Evolutionary conservation across 2,329 filamentous ascomycete genomes (phyloP), one percentile per base, ranked within the genome.

Genomic region (Verticillium nubilum): DNA sequence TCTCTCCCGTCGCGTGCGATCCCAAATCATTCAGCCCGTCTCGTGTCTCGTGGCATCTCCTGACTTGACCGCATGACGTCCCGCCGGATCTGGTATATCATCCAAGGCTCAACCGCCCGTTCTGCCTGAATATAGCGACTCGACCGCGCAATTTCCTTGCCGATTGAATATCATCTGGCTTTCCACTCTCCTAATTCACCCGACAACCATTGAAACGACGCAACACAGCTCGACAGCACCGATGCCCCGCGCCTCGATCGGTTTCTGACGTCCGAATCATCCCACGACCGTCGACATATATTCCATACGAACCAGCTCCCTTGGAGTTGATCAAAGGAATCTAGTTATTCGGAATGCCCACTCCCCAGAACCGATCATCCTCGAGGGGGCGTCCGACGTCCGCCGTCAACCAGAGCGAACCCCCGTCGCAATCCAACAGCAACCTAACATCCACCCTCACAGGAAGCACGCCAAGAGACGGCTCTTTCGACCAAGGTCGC

Each of bases 21-120:
- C 42, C 42, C 37, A 47, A 47, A 23, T 25, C 42, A 47, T 10
- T 23, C 42, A 47, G 25, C 54, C 54, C 33, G 54, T 28, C 25
- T 26, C 33, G 23, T 47, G 62, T 64, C 62, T 64, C 62, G 62
- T 64, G 62, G 62, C 62, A 57, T 63, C 58, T 56, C 59, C 62
- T 59, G 58, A 64, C 62, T 63, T 64, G 62, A 63, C 61, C 62
- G 59, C 61, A 57, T 64, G 62, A 63, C 62, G 47, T 33, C 61
- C 52, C 61, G 42, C 42, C 42, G 42, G 42, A 47, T 47, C 42
- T 47, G 42, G 23, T 19, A 47, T 5, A 54, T 54, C 52, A 33
- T 54, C 15, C 6, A n/a, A 17, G 10, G 25, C 52, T 35, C 55
- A 6, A 19, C 47, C 57, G 25, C 23, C 26, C 54, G 55, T 53